Base-by-base conservation (phyloP, 1,284 basidiomycete genomes). In the Phaffia rhodozyma region DNA sequence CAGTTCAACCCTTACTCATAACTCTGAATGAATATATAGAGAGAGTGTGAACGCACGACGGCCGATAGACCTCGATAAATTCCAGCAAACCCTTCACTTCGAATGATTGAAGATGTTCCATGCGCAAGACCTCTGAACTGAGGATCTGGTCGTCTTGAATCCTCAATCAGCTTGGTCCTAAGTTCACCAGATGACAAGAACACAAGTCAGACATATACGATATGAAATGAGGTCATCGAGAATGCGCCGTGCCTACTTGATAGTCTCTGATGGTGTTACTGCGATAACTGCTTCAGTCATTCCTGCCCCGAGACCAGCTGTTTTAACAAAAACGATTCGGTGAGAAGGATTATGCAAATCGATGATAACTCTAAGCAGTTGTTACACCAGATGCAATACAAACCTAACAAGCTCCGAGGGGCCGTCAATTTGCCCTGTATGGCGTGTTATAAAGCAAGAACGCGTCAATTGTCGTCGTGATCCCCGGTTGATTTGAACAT, bases 131-230 rank as follows among this genome's bases (percentile, higher is more conserved):
- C 92, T 52, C 83, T 84, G 75, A 90, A 97, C 70, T 86, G 84
- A 3, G 93, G 93, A 67, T 83, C 80, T 0, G 86, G 81, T 25
- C 85, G 83, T 74, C 92, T 91, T 5, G 90, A 85, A 71, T 97
- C 94, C 72, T 94, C 92, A 68, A 98, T 94, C 67, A 97, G 83
- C 74, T 97, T 97, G n/a, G 94, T 98, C 74, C 91, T 96, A 68
- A 60, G 32, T 16, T 16, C 30, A 29, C 23, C 63, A 27, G n/a
- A 29, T 47, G 21, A 21, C 47, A 5, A 34, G 9, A 49, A 27
- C 23, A 63, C 21, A 20, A 30, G 32, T 16, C 20, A 54, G 30
- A 52, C n/a, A 5, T 0, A 38, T 27, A 43, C 18, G 16, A 25
- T 38, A 21, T 16, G 38, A 20, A 30, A 23, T 16, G 20, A 48